Evolutionary conservation across 306 rosid genomes (phyloP).

Genomic region (Medicago truncatula): DNA sequence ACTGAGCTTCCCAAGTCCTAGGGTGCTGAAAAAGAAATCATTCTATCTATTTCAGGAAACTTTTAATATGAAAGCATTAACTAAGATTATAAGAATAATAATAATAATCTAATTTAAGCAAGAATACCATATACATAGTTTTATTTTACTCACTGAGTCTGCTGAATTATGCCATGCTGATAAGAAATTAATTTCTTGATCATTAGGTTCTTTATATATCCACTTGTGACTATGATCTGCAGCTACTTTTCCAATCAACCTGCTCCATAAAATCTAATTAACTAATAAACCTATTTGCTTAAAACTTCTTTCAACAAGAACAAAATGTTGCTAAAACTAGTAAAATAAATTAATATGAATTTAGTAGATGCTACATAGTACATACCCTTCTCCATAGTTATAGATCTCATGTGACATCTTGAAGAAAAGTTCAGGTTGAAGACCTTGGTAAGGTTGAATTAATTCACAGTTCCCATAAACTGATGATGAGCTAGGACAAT

Average conservation of each 20-base stretch:
- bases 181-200: slow-evolving; percentile 89
- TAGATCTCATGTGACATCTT: slow-evolving; percentile 99
- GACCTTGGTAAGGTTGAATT: slow-evolving; percentile 69
- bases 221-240: slow-evolving; percentile 98
- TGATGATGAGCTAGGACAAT: slow-evolving; percentile 57
- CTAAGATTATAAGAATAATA: slow-evolving; percentile 20
- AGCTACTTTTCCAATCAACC: slow-evolving; percentile 98
- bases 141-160: slow-evolving; percentile 65
- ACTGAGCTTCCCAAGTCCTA: slow-evolving; percentile 99
- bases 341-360: background rate
- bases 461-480: slow-evolving; percentile 72
- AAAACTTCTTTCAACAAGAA: slow-evolving; percentile 13
- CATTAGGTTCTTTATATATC: slow-evolving; percentile 91
- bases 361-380: too few species aligned
- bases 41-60: slow-evolving; percentile 2
- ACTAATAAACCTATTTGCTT: slow-evolving; percentile 14
- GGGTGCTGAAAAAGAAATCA: slow-evolving; percentile 77
- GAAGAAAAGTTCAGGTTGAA: slow-evolving; percentile 97
- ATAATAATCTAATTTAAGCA: slow-evolving; percentile 3
- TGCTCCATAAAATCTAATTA: slow-evolving; percentile 44
- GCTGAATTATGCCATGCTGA: slow-evolving; percentile 97
- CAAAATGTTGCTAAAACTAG: background rate
- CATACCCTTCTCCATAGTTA: slow-evolving; percentile 97
- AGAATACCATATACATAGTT: background rate
- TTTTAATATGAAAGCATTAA: background rate